Conservation (phyloP, 1,284 basidiomycete species). For the Cryptococcus sp. region DNA sequence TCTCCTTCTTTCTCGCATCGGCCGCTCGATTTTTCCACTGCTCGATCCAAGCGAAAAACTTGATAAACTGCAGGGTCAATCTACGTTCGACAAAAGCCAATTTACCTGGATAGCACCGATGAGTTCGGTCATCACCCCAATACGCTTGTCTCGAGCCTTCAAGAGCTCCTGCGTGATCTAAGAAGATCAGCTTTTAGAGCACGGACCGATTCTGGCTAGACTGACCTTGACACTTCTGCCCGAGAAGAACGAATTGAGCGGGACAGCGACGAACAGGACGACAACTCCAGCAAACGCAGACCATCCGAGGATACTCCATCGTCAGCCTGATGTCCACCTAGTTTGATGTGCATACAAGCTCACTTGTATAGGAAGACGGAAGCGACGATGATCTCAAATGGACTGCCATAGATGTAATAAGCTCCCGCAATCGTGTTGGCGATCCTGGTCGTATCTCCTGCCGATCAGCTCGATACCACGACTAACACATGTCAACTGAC, state of each 20-base stretch:
- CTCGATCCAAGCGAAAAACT: conserved; percentile 47
- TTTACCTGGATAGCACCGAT: conserved; percentile 56
- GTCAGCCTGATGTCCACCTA: conserved; percentile 10
- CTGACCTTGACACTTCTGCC: conserved; percentile 59
- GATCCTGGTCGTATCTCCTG: conserved; percentile 33
- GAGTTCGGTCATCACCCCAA: conserved; percentile 79
- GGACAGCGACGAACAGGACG: conserved; percentile 67
- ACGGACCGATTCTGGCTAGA: conserved; percentile 12
- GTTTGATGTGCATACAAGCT: conserved; percentile 25
- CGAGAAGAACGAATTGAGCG: conserved; percentile 47
- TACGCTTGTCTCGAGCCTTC: conserved; percentile 72
- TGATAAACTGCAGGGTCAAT: conserved; percentile 19
- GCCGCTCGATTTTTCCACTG: conserved; percentile 43
- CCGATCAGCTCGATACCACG: neutral
- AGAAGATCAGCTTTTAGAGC: conserved; percentile 30
- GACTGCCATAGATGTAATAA: conserved; percentile 58
- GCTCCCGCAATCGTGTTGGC: conserved; percentile 31
- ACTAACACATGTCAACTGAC: conserved; percentile 10
- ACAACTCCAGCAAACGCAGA: conserved; percentile 79
- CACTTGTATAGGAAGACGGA: conserved; percentile 71
- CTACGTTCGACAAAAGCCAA: conserved; percentile 2
- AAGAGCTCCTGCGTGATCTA: conserved; percentile 68
- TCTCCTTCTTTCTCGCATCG: conserved; percentile 39
- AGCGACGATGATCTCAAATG: conserved; percentile 74
- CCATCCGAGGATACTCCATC: conserved; percentile 74